Conservation (phyloP, 257 asterid genomes). For the Solanum piurae region DNA sequence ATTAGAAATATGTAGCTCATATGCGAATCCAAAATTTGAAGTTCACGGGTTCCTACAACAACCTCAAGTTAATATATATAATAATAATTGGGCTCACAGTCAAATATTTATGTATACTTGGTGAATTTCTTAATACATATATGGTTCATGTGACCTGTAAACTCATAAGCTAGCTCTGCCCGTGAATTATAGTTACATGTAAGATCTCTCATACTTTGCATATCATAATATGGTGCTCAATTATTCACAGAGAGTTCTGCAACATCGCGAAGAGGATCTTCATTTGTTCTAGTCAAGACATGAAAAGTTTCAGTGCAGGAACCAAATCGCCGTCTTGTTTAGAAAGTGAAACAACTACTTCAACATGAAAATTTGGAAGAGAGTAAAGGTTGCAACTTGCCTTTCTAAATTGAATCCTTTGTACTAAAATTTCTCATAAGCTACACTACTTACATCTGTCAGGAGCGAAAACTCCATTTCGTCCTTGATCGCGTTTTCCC, state of each 20-base stretch:
- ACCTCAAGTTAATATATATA: neutral
- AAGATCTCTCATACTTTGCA: neutral
- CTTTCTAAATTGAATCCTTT: neutral
- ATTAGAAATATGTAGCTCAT: neutral
- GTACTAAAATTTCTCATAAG: neutral
- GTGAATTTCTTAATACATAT: neutral
- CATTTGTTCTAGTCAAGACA: conserved; percentile 66
- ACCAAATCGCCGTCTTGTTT: conserved; percentile 31
- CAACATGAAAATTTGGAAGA: neutral
- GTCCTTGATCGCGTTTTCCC: neutral
- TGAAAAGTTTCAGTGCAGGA: conserved; percentile 59
- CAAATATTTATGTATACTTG: no score
- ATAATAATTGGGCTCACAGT: neutral
- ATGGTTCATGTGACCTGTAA: neutral
- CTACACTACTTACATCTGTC: neutral
- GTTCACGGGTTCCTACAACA: neutral
- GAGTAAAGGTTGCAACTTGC: neutral
- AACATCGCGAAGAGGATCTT: conserved; percentile 59
- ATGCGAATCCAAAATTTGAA: neutral
- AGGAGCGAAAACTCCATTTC: neutral
- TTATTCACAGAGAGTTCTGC: conserved; percentile 62
- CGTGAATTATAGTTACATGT: neutral
- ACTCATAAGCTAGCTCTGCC: neutral
- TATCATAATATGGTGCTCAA: neutral
- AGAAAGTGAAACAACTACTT: conserved; percentile 24